These are phyloP conservation scores for Urostyla sp. DNA, from an alignment of 73 alveolate species.

Conservation along the genomic window DNA sequence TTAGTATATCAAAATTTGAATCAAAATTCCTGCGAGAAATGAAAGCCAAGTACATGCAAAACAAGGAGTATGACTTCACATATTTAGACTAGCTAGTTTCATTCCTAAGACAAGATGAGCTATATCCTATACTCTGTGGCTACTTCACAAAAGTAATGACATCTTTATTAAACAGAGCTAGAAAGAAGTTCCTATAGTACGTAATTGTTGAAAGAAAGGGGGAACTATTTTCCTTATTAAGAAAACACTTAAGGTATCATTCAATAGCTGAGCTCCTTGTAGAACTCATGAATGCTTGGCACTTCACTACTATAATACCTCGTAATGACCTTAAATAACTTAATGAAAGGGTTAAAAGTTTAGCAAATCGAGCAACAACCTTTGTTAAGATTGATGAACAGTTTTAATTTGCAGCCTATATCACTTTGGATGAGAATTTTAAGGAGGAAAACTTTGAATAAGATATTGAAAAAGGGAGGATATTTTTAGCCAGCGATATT, in stretches of 20 bases:
- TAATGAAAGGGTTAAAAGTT: too few species aligned
- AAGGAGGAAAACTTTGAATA: conserved; percentile 5
- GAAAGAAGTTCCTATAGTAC: conserved; percentile 19
- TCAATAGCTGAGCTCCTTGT: conserved; percentile 35
- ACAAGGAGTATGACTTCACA: conserved; percentile 32
- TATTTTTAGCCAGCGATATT: too few species aligned
- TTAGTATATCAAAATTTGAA: not conserved
- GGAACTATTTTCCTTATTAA: not conserved
- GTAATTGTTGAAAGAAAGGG: conserved; percentile 19
- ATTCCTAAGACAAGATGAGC: not conserved
- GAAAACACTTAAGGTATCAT: not conserved
- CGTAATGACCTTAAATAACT: too few species aligned
- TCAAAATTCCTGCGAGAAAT: not conserved
- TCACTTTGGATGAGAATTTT: not conserved
- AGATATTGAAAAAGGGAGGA: conserved; percentile 21
- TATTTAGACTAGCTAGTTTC: conserved; percentile 9
- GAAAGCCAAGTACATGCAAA: not conserved
- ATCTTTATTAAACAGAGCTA: conserved; percentile 13
- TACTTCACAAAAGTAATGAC: conserved; percentile 33
- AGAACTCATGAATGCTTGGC: not conserved
- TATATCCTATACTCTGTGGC: conserved; percentile 29
- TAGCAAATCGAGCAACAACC: not conserved
- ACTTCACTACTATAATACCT: not conserved
- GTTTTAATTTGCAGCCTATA: not conserved
- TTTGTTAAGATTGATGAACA: conserved; percentile 12